Evolutionary conservation across 257 asterid species (phyloP).

Genomic region (Handroanthus guayacan): DNA sequence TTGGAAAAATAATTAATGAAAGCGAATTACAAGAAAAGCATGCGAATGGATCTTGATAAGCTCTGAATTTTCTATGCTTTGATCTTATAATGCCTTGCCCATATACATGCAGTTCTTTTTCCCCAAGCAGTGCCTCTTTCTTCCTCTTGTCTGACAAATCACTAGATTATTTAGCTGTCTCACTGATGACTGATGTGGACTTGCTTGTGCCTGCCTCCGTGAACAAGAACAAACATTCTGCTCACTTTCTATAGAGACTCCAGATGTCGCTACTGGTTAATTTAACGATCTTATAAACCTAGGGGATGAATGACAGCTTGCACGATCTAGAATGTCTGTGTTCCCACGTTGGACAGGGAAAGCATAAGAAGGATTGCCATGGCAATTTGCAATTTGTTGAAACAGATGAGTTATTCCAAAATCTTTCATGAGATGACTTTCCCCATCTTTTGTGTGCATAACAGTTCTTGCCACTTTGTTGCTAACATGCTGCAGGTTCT

Average conservation of each 20-base stretch:
- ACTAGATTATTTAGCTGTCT: neutral
- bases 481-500: slow-evolving; percentile 23
- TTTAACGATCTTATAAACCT: slow-evolving; percentile 3
- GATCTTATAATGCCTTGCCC: slow-evolving; percentile 12
- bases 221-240: neutral
- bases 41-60: neutral
- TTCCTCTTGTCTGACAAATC: neutral
- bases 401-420: slow-evolving; percentile 5
- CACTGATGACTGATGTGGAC: slow-evolving; percentile 14
- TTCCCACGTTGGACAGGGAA: slow-evolving; percentile 10
- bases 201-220: neutral
- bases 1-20: neutral
- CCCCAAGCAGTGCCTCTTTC: slow-evolving; percentile 2
- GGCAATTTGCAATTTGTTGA: slow-evolving; percentile 25
- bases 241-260: slow-evolving; percentile 5
- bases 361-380: slow-evolving; percentile 21
- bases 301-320: slow-evolving; percentile 1
- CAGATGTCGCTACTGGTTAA: neutral
- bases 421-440: slow-evolving; percentile 15
- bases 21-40: neutral
- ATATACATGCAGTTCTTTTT: neutral
- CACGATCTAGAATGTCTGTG: slow-evolving; percentile 13
- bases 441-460: slow-evolving; percentile 17
- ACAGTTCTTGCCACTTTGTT: slow-evolving; percentile 22
- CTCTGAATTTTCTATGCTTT: neutral